Conservation (phyloP, 257 asterid species). For the Penstemon davidsonii region DNA sequence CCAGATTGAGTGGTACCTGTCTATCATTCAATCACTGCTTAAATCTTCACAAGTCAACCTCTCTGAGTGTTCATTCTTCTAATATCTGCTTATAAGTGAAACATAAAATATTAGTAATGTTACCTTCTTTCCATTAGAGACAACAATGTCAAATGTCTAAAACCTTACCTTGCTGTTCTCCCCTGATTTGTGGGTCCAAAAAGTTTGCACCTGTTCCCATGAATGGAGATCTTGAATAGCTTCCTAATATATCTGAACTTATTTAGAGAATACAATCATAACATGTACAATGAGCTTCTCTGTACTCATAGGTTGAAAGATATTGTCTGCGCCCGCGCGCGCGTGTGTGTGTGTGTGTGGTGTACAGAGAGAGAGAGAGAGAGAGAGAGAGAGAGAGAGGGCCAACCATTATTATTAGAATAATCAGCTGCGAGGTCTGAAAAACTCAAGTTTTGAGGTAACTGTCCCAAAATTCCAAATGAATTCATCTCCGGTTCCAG, state of each 20-base stretch:
- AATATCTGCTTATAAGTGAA: constrained; percentile 40
- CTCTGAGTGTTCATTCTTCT: constrained; percentile 57
- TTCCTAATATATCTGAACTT: constrained; percentile 70
- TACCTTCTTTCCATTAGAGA: background rate
- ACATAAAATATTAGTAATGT: constrained; percentile 10
- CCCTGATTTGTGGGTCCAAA: constrained; percentile 48
- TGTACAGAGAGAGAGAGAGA: too few species aligned
- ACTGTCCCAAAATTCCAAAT: constrained; percentile 77
- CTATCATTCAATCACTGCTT: constrained; percentile 42
- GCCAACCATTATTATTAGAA: constrained; percentile 66
- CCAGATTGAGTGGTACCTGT: constrained; percentile 24
- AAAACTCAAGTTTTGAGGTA: constrained; percentile 85
- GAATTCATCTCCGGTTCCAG: constrained; percentile 55
- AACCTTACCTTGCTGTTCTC: constrained; percentile 60
- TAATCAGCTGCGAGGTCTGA: constrained; percentile 85
- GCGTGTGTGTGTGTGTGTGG: too few species aligned
- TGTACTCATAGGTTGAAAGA: background rate
- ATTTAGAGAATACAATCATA: constrained; percentile 16
- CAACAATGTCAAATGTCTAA: constrained; percentile 16
- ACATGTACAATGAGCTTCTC: constrained; percentile 12
- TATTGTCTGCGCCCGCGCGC: too few species aligned
- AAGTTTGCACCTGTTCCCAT: constrained; percentile 56
- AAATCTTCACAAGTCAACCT: constrained; percentile 57
- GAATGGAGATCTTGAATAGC: constrained; percentile 74
- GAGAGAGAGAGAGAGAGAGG: background rate